Evolutionary conservation across 805 yeast species (phyloP), one percentile per base, ranked within the genome.

Genomic region (Cyberlindnera meyerae): DNA sequence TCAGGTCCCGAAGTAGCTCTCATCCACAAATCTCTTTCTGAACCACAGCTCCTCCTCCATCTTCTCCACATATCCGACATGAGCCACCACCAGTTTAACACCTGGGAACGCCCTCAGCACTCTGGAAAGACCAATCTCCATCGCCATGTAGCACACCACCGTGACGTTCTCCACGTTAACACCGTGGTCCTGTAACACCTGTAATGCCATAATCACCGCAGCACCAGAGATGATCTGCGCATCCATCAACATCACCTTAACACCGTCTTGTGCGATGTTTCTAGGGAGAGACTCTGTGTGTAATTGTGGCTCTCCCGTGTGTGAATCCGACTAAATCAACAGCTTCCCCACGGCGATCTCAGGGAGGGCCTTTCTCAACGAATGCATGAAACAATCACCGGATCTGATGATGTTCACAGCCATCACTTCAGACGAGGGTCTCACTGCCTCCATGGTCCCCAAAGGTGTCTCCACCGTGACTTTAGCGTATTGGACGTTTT

Each of bases 151-250:
- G 5, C 81, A 64, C 11, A 87, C 77, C 36, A 88, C 66, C 2
- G 79, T 71, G 16, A 93, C 82, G 45, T 82, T 72, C 21, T 68
- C 62, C 33, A 73, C 71, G 8, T 57, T 49, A 16, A 86, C 80
- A 6, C 80, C 82, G 55, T 90, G 94, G 54, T 90, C 97, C 12
- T 84, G 48, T 33, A 90, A 63, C 4, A 90, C 88, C 50, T 87
- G 93, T 30, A 86, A 75, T 0, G 97, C 95, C 97, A 90, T 93
- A 29, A 87, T 82, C 2, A 89, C 80, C 0, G 95, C 95, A 0
- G 96, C 95, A 2, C 97, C 98, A 21, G 95, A 79, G 22, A 86
- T 80, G 33, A 87, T 69, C 56, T 90, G 96, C 0, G 95, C 86
- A 54, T 90, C 97, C 52, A 86, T 75, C 33, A 90, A 60, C 8